These are phyloP conservation scores for Pyrenophora graminea DNA, from an alignment of 2,329 filamentous ascomycete genomes.

Conservation along the genomic window DNA sequence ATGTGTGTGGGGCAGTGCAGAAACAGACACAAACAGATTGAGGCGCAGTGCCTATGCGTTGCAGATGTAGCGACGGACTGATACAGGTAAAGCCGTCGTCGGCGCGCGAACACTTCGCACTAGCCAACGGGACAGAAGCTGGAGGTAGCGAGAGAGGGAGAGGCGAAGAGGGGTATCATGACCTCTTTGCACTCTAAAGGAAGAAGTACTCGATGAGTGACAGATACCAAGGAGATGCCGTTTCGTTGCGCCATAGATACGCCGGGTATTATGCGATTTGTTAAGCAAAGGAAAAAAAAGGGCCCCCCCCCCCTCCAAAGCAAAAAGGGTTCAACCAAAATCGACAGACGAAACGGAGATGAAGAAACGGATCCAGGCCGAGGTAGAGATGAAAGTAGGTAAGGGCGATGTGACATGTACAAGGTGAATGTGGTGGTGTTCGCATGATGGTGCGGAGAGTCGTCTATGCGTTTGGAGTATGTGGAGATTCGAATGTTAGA, in stretches of 20 bases:
- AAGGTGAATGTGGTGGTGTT: constrained; percentile 1
- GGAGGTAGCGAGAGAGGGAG: neutral
- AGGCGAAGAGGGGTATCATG: constrained; percentile 11
- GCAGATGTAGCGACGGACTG: constrained; percentile 18
- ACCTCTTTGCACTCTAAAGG: constrained; percentile 6
- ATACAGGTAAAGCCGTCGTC: constrained; percentile 15
- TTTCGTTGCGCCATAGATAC: constrained; percentile 13
- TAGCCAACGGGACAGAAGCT: neutral
- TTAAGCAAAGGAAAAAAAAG: no score
- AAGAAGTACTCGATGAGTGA: neutral
- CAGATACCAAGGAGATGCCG: neutral
- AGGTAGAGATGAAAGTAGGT: neutral
- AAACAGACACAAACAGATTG: neutral
- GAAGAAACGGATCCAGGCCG: neutral
- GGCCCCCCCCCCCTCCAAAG: no score
- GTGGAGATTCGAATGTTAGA: constrained; percentile 1
- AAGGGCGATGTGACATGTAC: constrained; percentile 2
- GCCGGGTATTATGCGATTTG: constrained; percentile 19
- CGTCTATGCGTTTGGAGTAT: constrained; percentile 19
- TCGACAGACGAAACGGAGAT: neutral
- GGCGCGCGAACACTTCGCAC: constrained; percentile 21
- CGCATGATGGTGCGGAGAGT: neutral
- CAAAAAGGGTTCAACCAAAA: neutral
- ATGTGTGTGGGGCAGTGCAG: neutral
- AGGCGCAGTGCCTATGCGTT: neutral